Evolutionary conservation across 345 rosid genomes (phyloP).

Genomic region (Eucalyptus shirleyi): DNA sequence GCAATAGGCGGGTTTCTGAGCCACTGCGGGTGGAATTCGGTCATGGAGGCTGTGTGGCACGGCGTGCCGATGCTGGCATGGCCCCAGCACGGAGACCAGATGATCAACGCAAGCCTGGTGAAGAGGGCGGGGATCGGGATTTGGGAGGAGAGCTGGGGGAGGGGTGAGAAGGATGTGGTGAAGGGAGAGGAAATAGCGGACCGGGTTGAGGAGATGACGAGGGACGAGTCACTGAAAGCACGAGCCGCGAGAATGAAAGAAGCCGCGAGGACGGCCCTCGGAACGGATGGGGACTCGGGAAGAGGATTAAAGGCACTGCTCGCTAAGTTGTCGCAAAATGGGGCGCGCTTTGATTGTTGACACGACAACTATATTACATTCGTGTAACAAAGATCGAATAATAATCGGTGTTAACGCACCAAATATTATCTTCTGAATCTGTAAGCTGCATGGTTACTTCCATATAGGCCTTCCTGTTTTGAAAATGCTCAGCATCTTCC

Average conservation of each 20-base stretch:
- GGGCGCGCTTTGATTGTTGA: neutral
- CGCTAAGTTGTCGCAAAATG: neutral
- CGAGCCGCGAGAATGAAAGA: neutral
- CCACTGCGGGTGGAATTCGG: slow-evolving; percentile 11
- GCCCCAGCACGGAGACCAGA: slow-evolving; percentile 33
- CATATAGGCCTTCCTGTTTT: neutral
- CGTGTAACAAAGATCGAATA: neutral
- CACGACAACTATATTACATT: neutral
- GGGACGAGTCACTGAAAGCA: slow-evolving; percentile 1
- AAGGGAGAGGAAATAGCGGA: neutral
- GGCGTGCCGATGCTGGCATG: slow-evolving; percentile 31
- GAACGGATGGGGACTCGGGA: neutral
- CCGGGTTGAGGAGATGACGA: neutral
- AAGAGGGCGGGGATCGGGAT: slow-evolving; percentile 9
- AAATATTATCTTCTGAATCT: neutral
- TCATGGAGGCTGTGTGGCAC: slow-evolving; percentile 22
- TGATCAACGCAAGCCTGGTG: slow-evolving; percentile 16
- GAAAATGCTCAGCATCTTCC: neutral
- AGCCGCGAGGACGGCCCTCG: slow-evolving; percentile 8
- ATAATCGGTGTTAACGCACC: neutral
- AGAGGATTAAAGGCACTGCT: neutral
- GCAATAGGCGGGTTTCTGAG: slow-evolving; percentile 19
- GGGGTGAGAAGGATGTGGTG: neutral
- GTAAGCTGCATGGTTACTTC: neutral
- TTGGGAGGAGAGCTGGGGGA: slow-evolving; percentile 12